A percentile compares a stretch with the other conserved stretches of the same genome.
Conservation (phyloP, 345 rosid genomes). For the Firmiana major region DNA sequence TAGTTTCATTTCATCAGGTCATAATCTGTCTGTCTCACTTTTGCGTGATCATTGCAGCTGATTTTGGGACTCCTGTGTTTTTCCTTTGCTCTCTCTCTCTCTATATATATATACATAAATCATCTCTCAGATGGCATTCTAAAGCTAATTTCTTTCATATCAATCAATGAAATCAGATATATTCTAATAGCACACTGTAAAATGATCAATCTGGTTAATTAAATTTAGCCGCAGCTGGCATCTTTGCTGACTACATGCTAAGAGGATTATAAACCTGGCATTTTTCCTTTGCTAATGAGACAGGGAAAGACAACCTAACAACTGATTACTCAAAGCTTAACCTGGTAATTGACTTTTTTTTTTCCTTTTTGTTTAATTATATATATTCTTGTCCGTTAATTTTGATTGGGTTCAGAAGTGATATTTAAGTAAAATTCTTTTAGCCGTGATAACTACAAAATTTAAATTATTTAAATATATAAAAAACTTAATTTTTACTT, state of each 20-base stretch:
- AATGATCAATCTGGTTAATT: too few relatives aligned
- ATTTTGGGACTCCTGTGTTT: background rate
- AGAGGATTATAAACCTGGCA: background rate
- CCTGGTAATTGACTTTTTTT: too few relatives aligned
- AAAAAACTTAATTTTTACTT: too few relatives aligned
- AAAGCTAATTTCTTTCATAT: background rate
- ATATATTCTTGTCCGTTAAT: too few relatives aligned
- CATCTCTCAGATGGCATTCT: background rate
- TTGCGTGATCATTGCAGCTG: constrained; percentile 8
- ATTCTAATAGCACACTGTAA: background rate
- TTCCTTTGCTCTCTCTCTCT: too few relatives aligned
- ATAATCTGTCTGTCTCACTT: background rate
- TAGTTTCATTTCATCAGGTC: constrained; percentile 2
- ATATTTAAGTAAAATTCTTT: too few relatives aligned
- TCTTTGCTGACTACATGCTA: background rate
- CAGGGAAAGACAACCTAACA: constrained; percentile 16
- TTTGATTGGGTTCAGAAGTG: too few relatives aligned
- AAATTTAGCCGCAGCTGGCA: too few relatives aligned
- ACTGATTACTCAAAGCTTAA: background rate
- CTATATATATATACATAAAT: background rate
- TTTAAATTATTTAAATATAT: too few relatives aligned
- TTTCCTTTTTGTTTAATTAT: too few relatives aligned
- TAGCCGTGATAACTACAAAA: too few relatives aligned
- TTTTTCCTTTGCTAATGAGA: constrained; percentile 10
- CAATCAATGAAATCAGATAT: background rate